Base-by-base conservation (phyloP, 305 asterid species). In the Petunia hybrid region DNA sequence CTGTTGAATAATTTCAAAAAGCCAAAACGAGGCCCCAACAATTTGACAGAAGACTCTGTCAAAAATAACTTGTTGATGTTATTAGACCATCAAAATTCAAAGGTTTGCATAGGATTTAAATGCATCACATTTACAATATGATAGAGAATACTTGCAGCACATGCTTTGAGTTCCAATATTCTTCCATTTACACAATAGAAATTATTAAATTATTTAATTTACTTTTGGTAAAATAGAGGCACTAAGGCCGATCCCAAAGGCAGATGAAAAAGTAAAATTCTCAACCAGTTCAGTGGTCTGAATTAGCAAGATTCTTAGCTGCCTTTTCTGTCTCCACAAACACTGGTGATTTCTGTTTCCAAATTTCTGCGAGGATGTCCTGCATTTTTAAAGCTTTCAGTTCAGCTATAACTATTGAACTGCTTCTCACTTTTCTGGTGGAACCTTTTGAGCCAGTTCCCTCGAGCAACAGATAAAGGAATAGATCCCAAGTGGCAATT, bases 141-240 rank as follows among this genome's bases (percentile, higher is more conserved):
- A 40, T 66, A 66, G 12, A 66, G 51, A 40, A 66, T 66, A 66
- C 14, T 66, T 66, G 74, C 74, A 66, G 74, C 36, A 66, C 41
- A 22, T 13, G 41, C 51, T 40, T 41, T 41, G 74, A 35, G 53
- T 66, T 40, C 36, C 53, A 66, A 41, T 40, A 51, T 66, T 66
- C 73, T 39, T 66, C 48, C 22, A 40, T 40, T 66, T 66, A 6
- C 51, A 66, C 45, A 13, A 40, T 22, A 22, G 0, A 22, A 22
- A 22, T 22, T 22, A 22, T 22, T 22, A 22, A 22, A 22, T 22
- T 22, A 22, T 22, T 22, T 22, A 66, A 6, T 31, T 66, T 13
- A 40, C 14, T 65, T 66, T 65, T 39, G 12, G 51, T 39, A 39
- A 35, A 66, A 66, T 6, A 66, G 5, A 66, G 48, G 48, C 39